Percentiles rank a stretch among this genome's conserved stretches.
phyloP scores from a whole-genome alignment of 495 filamentous ascomycete genomes.

The Podospora tetraspora region DNA sequence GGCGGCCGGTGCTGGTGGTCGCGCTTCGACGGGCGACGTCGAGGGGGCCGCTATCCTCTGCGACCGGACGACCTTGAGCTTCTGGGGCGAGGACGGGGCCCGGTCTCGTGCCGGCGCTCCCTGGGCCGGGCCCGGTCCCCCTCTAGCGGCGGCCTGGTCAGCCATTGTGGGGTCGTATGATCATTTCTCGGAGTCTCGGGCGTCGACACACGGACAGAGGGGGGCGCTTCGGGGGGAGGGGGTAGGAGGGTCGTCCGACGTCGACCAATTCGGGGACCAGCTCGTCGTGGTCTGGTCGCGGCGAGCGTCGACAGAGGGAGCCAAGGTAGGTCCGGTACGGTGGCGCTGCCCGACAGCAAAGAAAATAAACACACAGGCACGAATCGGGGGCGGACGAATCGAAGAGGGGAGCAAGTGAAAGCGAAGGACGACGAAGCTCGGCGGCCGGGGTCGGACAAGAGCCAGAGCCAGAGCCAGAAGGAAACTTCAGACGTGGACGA shows the following conservation, averaged over 20 bases:
- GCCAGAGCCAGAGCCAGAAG: neutral
- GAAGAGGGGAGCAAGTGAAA: neutral
- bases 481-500: neutral
- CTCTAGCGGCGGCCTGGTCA: conserved; percentile 31
- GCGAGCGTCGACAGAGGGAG: neutral
- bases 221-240: neutral
- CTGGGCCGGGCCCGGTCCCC: conserved; percentile 13
- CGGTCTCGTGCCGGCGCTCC: conserved; percentile 19
- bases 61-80: conserved; percentile 37
- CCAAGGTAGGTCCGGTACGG: neutral
- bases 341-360: neutral
- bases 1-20: conserved; percentile 10
- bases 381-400: neutral
- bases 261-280: neutral
- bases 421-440: neutral
- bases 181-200: conserved; percentile 24
- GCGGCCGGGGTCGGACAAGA: neutral
- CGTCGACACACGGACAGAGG: conserved; percentile 15
- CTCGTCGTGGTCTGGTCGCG: neutral
- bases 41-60: conserved; percentile 33
- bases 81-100: conserved; percentile 29
- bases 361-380: neutral
- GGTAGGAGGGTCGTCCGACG: neutral
- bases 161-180: conserved; percentile 33
- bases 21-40: conserved; percentile 30